Conservation (phyloP, 441 rosid genomes). For the Metrosideros polymorpha region DNA sequence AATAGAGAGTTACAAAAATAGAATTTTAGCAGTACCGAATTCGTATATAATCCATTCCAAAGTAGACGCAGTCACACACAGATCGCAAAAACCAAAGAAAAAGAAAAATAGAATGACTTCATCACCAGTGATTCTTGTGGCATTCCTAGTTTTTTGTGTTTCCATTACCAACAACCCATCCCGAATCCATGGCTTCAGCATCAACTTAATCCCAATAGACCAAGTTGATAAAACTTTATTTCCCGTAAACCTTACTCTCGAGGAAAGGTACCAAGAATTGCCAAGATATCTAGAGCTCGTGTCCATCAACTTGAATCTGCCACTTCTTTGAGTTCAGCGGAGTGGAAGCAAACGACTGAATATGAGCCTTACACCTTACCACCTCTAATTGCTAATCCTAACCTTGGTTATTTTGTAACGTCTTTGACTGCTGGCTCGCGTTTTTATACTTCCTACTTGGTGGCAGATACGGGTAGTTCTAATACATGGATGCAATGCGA, state of each 20-base stretch:
- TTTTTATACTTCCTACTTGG: neutral
- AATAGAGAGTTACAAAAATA: neutral
- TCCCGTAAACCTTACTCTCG: neutral
- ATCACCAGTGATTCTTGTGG: neutral
- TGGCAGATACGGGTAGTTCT: neutral
- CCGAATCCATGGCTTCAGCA: neutral
- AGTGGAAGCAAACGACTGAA: too few relatives aligned
- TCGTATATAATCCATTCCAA: neutral
- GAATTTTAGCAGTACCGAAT: neutral
- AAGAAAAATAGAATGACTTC: neutral
- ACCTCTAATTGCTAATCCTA: fast-evolving
- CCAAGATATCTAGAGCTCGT: neutral
- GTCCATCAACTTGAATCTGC: neutral
- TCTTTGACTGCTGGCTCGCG: neutral
- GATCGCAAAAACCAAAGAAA: neutral
- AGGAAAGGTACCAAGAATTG: neutral
- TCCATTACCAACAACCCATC: neutral
- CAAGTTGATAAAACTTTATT: neutral
- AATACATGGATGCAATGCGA: neutral
- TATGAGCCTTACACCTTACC: neutral
- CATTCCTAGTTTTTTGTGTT: neutral
- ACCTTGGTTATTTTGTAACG: neutral
- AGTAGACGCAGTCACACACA: neutral
- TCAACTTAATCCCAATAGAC: neutral
- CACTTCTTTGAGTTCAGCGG: neutral